A percentile compares a stretch with the other conserved stretches of the same genome.
phyloP scores from a whole-genome alignment of 805 yeast species.

The Metschnikowia matae region DNA sequence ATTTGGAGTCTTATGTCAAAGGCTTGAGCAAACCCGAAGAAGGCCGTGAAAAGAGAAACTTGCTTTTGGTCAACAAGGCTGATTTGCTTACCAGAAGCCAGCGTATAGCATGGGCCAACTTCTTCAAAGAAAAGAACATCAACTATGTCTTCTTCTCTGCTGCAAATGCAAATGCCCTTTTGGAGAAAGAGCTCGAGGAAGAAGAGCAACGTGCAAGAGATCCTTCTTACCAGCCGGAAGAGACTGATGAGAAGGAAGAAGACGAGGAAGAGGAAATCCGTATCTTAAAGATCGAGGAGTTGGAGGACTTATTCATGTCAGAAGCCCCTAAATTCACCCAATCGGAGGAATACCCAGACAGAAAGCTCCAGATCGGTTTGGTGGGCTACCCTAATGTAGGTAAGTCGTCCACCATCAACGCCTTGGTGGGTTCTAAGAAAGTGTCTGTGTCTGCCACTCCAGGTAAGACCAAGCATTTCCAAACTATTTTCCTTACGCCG shows the following conservation, averaged over 20 bases:
- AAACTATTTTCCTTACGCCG: conserved; percentile 82
- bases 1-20: conserved; percentile 77
- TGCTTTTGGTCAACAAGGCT: conserved; percentile 88
- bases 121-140: conserved; percentile 65
- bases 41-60: conserved; percentile 57
- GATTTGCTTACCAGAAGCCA: conserved; percentile 78
- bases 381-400: conserved; percentile 97
- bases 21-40: conserved; percentile 57
- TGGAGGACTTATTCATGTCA: conserved; percentile 71
- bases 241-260: conserved; percentile 9
- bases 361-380: conserved; percentile 79
- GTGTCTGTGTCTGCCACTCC: conserved; percentile 99
- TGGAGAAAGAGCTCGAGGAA: conserved; percentile 58
- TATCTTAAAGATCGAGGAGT: conserved; percentile 76
- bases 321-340: conserved; percentile 71
- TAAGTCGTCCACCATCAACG: conserved; percentile 96
- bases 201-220: conserved; percentile 24
- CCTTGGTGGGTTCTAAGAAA: conserved; percentile 91
- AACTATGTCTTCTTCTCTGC: conserved; percentile 93
- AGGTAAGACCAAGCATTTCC: conserved; percentile 98
- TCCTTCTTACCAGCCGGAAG: conserved; percentile 10
- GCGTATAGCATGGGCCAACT: conserved; percentile 82
- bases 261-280: conserved; percentile 38
- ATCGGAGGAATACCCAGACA: conserved; percentile 53
- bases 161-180: conserved; percentile 68